Conservation (phyloP, 306 rosid genomes). For the Acacia crassicarpa region DNA sequence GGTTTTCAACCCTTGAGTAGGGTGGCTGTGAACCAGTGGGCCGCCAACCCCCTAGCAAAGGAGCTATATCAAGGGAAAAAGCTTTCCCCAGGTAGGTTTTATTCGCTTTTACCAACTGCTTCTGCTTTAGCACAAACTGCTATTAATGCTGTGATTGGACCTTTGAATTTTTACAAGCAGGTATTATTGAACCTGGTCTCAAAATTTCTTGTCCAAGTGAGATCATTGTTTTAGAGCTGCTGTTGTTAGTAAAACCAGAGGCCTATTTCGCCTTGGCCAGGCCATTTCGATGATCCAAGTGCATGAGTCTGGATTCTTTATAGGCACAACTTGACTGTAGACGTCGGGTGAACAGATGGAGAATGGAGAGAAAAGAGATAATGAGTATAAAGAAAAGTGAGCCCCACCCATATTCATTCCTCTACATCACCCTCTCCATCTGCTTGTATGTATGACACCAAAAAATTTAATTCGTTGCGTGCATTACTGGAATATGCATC, state of each 20-base stretch:
- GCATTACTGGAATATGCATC: not conserved
- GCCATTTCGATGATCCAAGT: constrained; percentile 43
- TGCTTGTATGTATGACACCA: not conserved
- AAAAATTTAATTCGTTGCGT: not conserved
- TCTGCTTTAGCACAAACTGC: constrained; percentile 12
- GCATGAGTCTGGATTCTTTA: not conserved
- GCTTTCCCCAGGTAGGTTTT: constrained; percentile 71
- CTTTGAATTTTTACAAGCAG: constrained; percentile 46
- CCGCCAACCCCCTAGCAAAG: constrained; percentile 79
- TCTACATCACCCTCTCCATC: too few species aligned
- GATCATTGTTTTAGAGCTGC: constrained; percentile 66
- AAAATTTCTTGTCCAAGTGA: constrained; percentile 54
- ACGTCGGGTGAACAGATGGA: not conserved
- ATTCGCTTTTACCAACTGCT: constrained; percentile 10
- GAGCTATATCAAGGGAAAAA: constrained; percentile 80
- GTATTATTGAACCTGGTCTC: constrained; percentile 75
- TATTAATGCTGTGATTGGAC: constrained; percentile 14
- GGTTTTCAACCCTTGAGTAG: constrained; percentile 92
- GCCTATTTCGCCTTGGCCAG: constrained; percentile 76
- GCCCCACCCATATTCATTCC: too few species aligned
- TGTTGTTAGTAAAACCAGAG: constrained; percentile 74
- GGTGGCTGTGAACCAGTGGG: constrained; percentile 89
- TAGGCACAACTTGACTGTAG: not conserved
- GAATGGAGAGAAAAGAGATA: not conserved
- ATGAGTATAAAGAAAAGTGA: not conserved